A percentile compares a stretch with the other conserved stretches of the same genome.
These are phyloP conservation scores for Nitzschia putrida DNA, from an alignment of 108 stramenopile genomes.

Conservation along the genomic window DNA sequence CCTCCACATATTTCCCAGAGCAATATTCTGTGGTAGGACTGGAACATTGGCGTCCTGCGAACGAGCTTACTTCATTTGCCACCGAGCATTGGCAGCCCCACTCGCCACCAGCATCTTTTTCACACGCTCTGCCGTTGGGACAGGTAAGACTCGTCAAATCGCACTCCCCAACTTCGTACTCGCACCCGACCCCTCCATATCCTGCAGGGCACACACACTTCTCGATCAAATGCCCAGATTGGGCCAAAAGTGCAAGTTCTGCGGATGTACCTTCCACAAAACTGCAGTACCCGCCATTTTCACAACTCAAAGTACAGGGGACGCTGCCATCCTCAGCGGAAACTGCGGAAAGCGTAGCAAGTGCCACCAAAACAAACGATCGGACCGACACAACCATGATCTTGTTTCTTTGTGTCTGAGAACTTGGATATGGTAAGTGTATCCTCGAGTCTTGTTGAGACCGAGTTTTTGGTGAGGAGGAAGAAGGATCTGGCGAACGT, in stretches of 20 bases:
- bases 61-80: conserved; percentile 37
- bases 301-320: conserved; percentile 46
- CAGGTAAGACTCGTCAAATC: conserved; percentile 28
- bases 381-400: neutral
- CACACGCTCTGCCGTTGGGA: conserved; percentile 13
- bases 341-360: neutral
- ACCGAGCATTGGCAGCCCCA: conserved; percentile 46
- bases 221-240: conserved; percentile 50
- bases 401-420: neutral
- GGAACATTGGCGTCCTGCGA: conserved; percentile 53
- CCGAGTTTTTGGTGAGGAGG: no score
- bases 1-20: conserved; percentile 24
- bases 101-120: conserved; percentile 8
- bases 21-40: conserved; percentile 49
- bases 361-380: neutral
- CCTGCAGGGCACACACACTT: conserved; percentile 52
- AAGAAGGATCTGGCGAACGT: no score
- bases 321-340: neutral
- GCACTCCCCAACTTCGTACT: conserved; percentile 45
- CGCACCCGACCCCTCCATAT: conserved; percentile 51
- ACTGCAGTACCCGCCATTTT: conserved; percentile 59
- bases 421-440: no score
- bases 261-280: conserved; percentile 35
- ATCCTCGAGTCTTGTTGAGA: no score
- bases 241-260: conserved; percentile 35